Evolutionary conservation across 768 basidiomycete species (phyloP), one percentile per base, ranked within the genome.

Genomic region (Termitomyces sp.): DNA sequence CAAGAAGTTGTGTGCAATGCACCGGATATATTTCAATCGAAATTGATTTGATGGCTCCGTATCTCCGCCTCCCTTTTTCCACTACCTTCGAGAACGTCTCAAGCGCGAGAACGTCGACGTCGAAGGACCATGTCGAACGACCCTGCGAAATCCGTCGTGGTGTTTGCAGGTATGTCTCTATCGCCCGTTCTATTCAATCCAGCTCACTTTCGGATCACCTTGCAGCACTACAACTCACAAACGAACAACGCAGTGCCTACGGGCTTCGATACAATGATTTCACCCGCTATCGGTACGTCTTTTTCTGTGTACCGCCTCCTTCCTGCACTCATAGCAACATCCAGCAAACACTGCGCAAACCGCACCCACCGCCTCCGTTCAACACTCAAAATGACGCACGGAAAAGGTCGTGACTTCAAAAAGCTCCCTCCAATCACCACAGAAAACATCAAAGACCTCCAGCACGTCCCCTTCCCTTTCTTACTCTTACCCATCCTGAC

Each of bases 241-340:
- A 95, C 68, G 87, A 92, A 67, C 93, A 97, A 66, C 85, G 96
- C 55, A 92, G 79, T 61, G 85, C 90, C 3, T 96, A 95, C 69
- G 96, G 96, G 6, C 73, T 97, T 60, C 85, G 95, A 60, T 94
- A 92, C 67, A 91, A 87, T 66, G 95, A 98, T 68, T 88, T 85
- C 69, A 74, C 78, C 53, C 85, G 94, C 51, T 98, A 98, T 73
- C 79, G 88, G 91, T 91, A 54, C 49, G 78, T 12, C n/a, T 46
- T 7, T 23, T 23, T 10, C 42, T 46, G 23, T 55, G 7, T 3
- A 15, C n/a, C n/a, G 4, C 23, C 5, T 26, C n/a, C 3, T 14
- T 5, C 0, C 11, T n/a, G 6, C 1, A 15, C 33, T 55, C n/a
- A 47, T 2, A 26, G 38, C 1, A 38, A 6, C 26, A 3, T 14